Evolutionary conservation across 1,284 basidiomycete species (phyloP), one percentile per base, ranked within the genome.

Genomic region (Puccinia coronata): DNA sequence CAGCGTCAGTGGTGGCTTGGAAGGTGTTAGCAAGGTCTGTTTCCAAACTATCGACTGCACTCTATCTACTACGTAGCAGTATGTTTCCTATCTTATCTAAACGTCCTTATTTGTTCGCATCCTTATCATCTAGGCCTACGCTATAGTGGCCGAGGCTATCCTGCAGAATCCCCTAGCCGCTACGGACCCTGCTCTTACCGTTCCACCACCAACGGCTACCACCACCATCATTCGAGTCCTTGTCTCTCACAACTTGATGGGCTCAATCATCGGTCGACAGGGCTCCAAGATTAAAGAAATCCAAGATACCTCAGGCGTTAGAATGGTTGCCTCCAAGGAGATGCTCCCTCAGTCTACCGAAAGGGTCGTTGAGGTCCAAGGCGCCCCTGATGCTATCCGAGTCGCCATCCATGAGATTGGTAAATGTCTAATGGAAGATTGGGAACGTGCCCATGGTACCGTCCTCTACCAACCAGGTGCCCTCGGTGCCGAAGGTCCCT

Each of bases 311-410:
- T 85, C 86, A 5, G 84, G 85, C 41, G 85, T 84, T 8, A 85
- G 86, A 80, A 87, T 87, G 84, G 85, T 86, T 47, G 86, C 86
- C 20, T 84, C 84, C 82, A 86, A 86, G 83, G 86, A 86, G 70
- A 86, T 86, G 85, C 84, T 87, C 3, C 86, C 86, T 25, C 84
- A 84, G 79, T 85, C 84, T 25, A 87, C 86, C 77, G 86, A 87
- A 82, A 93, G 96, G 82, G 92, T 98, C 83, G 96, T 98, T 83
- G 96, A 98, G 87, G 94, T 98, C 72, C 95, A 98, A 87, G 96
- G 96, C 80, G 89, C 92, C 55, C 92, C 94, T 49, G 95, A 97
- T 83, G 90, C 93, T 67, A 98, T 98, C 86, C 92, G 93, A 81
- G 92, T 91, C 83, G 96, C 96, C 75, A 92, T 98, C 82, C 91